Percentiles rank a stretch among this genome's conserved stretches.
Conservation (phyloP, 768 basidiomycete species). For the Lactarius hengduanensis region DNA sequence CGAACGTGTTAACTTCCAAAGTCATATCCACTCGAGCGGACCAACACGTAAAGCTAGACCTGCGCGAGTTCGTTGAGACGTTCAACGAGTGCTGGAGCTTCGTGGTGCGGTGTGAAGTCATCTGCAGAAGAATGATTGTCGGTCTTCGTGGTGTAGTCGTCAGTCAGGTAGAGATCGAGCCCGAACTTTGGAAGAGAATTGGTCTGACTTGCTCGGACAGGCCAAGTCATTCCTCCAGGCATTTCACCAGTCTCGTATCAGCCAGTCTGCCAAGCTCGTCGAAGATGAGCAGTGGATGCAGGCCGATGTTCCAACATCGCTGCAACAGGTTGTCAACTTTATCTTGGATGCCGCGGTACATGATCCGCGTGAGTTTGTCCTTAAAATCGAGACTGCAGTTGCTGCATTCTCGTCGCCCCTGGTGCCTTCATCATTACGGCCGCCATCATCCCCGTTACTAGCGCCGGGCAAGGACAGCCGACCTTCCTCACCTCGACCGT, state of each 20-base stretch:
- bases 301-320: slow-evolving; percentile 59
- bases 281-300: slow-evolving; percentile 96
- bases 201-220: slow-evolving; percentile 39
- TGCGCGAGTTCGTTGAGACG: slow-evolving; percentile 73
- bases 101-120: slow-evolving; percentile 81
- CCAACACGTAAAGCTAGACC: slow-evolving; percentile 68
- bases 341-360: slow-evolving; percentile 79
- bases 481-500: slow-evolving; percentile 21
- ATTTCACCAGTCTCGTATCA: slow-evolving; percentile 82
- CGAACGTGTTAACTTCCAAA: slow-evolving; percentile 79
- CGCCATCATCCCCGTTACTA: slow-evolving; percentile 35
- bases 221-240: slow-evolving; percentile 83
- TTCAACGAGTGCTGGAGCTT: slow-evolving; percentile 90
- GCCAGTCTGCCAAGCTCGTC: slow-evolving; percentile 81
- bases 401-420: slow-evolving; percentile 32
- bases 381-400: slow-evolving; percentile 35
- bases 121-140: slow-evolving; percentile 90
- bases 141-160: slow-evolving; percentile 84
- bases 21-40: slow-evolving; percentile 76
- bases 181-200: background rate
- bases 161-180: slow-evolving; percentile 54
- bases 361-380: slow-evolving; percentile 69
- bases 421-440: slow-evolving; percentile 27
- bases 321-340: slow-evolving; percentile 72
- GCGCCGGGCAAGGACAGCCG: slow-evolving; percentile 28